These are phyloP conservation scores for Coemansia brasiliensis DNA, from an alignment of 192 early-diverging fungal genomes.

Conservation along the genomic window DNA sequence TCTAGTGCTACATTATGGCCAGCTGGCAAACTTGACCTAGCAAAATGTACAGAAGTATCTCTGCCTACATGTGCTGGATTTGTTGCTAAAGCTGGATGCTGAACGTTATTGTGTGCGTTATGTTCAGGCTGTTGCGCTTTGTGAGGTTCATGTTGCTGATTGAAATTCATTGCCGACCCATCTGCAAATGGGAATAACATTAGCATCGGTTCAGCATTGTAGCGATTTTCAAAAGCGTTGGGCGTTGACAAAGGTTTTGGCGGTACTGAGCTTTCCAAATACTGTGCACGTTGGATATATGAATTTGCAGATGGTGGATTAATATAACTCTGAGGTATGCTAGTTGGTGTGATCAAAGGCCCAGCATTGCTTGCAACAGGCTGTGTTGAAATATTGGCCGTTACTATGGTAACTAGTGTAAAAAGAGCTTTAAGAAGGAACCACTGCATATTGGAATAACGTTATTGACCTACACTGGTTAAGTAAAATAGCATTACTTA, in stretches of 20 bases:
- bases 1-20: neutral
- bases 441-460: neutral
- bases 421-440: neutral
- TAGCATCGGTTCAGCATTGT: neutral
- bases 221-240: neutral
- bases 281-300: neutral
- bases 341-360: neutral
- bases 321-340: neutral
- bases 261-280: neutral
- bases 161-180: neutral
- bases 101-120: neutral
- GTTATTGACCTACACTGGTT: neutral
- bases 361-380: no score
- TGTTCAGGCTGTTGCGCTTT: neutral
- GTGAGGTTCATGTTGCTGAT: neutral
- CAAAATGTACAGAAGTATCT: neutral
- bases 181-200: slow-evolving; percentile 1
- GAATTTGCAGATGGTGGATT: neutral
- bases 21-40: neutral
- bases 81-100: neutral
- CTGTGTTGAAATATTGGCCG: neutral
- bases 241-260: neutral
- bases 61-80: neutral
- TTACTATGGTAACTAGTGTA: neutral
- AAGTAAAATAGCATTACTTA: neutral